phyloP scores from a whole-genome alignment of 108 stramenopile genomes.

The Aureococcus anophagefferens region DNA sequence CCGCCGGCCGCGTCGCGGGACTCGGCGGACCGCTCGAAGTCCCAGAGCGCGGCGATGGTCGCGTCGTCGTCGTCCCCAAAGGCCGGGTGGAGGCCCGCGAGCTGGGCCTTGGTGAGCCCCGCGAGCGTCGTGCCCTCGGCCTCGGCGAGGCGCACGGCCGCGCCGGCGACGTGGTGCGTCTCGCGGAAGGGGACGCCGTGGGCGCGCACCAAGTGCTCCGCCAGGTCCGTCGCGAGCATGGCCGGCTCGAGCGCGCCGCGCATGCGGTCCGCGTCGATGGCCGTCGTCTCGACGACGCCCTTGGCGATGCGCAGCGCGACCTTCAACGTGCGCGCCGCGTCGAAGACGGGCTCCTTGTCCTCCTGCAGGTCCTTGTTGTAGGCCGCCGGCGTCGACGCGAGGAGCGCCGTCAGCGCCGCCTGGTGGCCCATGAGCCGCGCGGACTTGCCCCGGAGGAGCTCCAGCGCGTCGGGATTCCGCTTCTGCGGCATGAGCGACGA shows the following conservation, averaged over 20 bases:
- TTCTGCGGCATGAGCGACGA: slow-evolving; percentile 99
- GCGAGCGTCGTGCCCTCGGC: slow-evolving; percentile 27
- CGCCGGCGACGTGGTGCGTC: slow-evolving; percentile 90
- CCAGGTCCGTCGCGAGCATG: slow-evolving; percentile 98
- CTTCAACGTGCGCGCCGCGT: slow-evolving; percentile 80
- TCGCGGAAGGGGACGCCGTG: slow-evolving; percentile 94
- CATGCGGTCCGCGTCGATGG: slow-evolving; percentile 73
- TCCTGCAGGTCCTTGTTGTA: slow-evolving; percentile 99
- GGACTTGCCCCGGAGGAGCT: slow-evolving; percentile 93
- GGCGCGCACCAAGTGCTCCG: slow-evolving; percentile 96
- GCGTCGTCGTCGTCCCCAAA: slow-evolving; percentile 31
- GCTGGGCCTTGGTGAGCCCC: slow-evolving; percentile 28
- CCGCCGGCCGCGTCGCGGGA: slow-evolving; percentile 42
- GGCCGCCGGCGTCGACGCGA: slow-evolving; percentile 92
- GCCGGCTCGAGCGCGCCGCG: slow-evolving; percentile 79
- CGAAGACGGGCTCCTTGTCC: slow-evolving; percentile 95
- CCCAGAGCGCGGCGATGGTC: slow-evolving; percentile 34
- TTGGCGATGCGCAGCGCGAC: slow-evolving; percentile 91
- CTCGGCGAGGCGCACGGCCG: slow-evolving; percentile 49
- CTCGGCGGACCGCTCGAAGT: slow-evolving; percentile 45
- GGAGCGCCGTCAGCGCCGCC: slow-evolving; percentile 79
- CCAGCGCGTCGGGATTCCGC: slow-evolving; percentile 99
- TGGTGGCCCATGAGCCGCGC: slow-evolving; percentile 82
- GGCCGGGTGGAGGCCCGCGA: slow-evolving; percentile 33
- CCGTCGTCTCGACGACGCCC: slow-evolving; percentile 89